Evolutionary conservation across 805 yeast genomes (phyloP), one percentile per base, ranked within the genome.

Genomic region (Jamesozyma hellenica): DNA sequence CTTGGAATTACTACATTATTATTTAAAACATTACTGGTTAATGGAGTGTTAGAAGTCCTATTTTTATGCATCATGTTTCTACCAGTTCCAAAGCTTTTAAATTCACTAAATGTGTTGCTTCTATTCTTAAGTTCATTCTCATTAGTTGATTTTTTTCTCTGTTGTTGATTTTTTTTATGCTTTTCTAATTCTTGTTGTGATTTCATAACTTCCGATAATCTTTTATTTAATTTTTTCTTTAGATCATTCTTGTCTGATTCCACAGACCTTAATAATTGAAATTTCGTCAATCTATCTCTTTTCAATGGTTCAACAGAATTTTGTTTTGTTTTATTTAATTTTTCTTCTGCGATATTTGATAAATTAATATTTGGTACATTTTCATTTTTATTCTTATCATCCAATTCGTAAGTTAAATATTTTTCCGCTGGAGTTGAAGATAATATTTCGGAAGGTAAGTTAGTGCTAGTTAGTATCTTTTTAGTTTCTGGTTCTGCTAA

Each of bases 161-260:
- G 23, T 30, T 52, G 53, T n/a, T 50, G 51, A 17, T 52, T 55
- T 28, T 44, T 50, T 32, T 51, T 49, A 23, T 51, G 46, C 14
- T 49, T 48, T 32, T 47, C 51, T 32, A 49, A 54, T 35, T 56
- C 55, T 37, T 56, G 59, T 42, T 58, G 63, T 21, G 55, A 52
- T 33, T 59, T 46, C 46, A 54, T 50, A 6, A 58, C 60, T 26
- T 53, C 61, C 17, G 60, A 53, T 27, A 58, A 39, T 33, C 63
- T 45, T 41, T 55, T 56, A 30, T 52, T 51, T 21, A 58, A 34
- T 43, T 56, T 58, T 31, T 51, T 43, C 32, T 56, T 56, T 10
- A 56, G 44, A 32, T 56, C 60, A 25, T 50, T 46, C 32, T 51
- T 53, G 28, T 49, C 51, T 11, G 53, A 38, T 15, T 50, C 56